Base-by-base conservation (phyloP, 345 rosid species). In the Conringia planisiliqua region DNA sequence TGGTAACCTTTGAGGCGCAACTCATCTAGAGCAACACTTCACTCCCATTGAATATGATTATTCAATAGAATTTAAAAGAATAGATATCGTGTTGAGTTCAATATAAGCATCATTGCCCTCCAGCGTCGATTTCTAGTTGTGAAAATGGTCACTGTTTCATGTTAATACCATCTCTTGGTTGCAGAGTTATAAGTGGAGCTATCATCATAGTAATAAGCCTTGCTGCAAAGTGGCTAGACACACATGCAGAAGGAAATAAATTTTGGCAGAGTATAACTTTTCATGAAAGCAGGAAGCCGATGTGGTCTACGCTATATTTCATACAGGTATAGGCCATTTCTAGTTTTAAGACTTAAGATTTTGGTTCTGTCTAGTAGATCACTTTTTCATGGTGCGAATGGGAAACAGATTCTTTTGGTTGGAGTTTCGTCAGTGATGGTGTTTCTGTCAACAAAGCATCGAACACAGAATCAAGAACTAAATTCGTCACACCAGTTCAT, bases 381-480 rank as follows among this genome's bases (percentile, higher is more conserved):
- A 46, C 44, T 16, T 57, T 47, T 70, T 47, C 33, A 43, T 64
- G 38, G 62, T 66, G 44, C 74, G 22, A 71, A 66, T 84, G 81
- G 62, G 58, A 62, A 36, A 54, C 80, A 94, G 98, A 86, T 75
- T 47, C 42, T 89, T 64, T 83, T 94, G 86, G 96, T 93, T 68
- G 97, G 90, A 66, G 76, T 84, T 55, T 84, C 98, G 8, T 88
- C 93, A 1, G 61, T 82, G 30, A 91, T 93, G 97, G 98, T 93
- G 79, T 84, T 75, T 17, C 54, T 93, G 44, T 87, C 97, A 14
- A 91, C 98, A 36, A 84, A 92, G 62, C 93, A 93, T 80, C 78
- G 98, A 82, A 86, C 92, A 70, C 85, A 88, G 85, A 93, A 91
- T 73, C 96, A 83, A 79, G 94, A 89, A 82, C 83, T 93, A 71